Conservation (phyloP, 1,139 yeast genomes). For the Sporopachydermia cereana region DNA sequence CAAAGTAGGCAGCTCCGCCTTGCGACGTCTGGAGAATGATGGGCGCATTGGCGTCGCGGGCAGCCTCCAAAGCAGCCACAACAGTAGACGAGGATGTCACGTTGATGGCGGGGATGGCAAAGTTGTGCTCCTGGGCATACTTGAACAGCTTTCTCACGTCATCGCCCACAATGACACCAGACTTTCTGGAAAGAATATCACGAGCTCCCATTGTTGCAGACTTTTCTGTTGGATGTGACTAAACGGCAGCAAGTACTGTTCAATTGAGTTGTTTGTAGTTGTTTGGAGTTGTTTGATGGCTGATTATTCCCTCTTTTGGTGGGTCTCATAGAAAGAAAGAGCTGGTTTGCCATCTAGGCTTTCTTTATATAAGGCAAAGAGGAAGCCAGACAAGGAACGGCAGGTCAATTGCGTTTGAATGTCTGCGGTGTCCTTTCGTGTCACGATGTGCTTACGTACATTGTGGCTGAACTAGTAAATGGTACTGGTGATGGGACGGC, state of each 20-base stretch:
- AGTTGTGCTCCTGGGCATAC: conserved; percentile 87
- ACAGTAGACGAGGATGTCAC: conserved; percentile 97
- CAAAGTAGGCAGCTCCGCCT: conserved; percentile 99
- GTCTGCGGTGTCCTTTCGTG: too few relatives aligned
- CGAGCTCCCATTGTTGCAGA: conserved; percentile 31
- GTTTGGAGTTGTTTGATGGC: not conserved
- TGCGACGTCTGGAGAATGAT: conserved; percentile 94
- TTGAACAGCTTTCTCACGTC: conserved; percentile 83
- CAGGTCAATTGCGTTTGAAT: too few relatives aligned
- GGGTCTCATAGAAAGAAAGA: not conserved
- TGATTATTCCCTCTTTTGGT: not conserved
- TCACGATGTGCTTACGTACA: too few relatives aligned
- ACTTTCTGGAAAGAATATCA: conserved; percentile 74
- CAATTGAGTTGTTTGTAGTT: conserved; percentile 9
- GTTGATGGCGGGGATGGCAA: conserved; percentile 97
- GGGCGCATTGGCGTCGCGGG: conserved; percentile 93
- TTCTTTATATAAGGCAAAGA: too few relatives aligned
- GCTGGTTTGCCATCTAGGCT: conserved; percentile 6
- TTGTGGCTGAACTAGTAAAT: too few relatives aligned
- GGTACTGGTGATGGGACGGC: too few relatives aligned
- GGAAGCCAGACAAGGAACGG: too few relatives aligned
- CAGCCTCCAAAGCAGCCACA: conserved; percentile 96
- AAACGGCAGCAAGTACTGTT: too few relatives aligned
- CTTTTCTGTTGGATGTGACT: not conserved
- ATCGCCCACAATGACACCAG: conserved; percentile 99